These are phyloP conservation scores for Pyrenula aspistea DNA, from an alignment of 495 filamentous ascomycete genomes.

Conservation along the genomic window DNA sequence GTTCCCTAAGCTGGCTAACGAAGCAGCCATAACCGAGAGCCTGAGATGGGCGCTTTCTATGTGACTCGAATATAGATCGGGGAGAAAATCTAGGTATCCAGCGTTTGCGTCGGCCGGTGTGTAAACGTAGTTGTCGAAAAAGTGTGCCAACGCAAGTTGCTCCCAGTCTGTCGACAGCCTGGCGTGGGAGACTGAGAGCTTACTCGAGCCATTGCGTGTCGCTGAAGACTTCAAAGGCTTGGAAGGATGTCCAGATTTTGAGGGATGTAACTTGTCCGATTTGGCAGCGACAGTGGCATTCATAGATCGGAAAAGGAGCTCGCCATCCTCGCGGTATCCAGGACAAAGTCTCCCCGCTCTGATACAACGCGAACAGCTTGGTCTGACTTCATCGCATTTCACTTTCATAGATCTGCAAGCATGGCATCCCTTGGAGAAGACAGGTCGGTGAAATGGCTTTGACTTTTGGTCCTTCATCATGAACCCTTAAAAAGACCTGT, in stretches of 20 bases:
- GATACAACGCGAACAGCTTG: neutral
- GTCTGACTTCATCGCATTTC: neutral
- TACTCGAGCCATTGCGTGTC: neutral
- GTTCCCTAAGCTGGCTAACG: neutral
- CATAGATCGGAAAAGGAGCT: neutral
- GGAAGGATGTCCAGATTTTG: too few species aligned
- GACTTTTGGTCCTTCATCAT: neutral
- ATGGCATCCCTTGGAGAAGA: conserved; percentile 2
- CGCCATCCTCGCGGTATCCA: neutral
- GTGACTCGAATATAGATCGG: neutral
- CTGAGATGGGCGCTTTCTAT: neutral
- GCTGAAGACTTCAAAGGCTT: too few species aligned
- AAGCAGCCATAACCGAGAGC: neutral
- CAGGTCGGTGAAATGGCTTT: neutral
- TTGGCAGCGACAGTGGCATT: neutral
- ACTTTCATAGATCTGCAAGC: neutral
- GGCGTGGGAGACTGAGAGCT: neutral
- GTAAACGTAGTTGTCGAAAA: neutral
- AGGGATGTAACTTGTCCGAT: too few species aligned
- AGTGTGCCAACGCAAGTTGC: neutral
- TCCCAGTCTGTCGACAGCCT: neutral
- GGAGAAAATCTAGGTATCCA: neutral
- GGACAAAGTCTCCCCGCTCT: neutral
- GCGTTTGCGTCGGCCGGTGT: neutral
- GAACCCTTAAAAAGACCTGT: too few species aligned